Evolutionary conservation across 305 asterid species (phyloP).

Genomic region (Petunia hybrid): DNA sequence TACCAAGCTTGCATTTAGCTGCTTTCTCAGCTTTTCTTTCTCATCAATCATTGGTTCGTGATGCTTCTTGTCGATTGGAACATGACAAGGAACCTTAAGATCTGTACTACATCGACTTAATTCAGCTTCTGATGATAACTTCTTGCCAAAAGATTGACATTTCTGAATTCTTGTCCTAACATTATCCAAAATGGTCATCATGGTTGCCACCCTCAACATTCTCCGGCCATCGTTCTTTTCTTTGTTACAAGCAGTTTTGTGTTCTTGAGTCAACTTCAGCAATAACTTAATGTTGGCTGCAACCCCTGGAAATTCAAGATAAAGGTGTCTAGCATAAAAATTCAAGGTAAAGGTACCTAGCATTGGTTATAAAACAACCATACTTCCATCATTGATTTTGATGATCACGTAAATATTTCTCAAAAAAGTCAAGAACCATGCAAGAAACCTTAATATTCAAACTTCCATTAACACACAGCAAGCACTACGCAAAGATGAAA

Average conservation of each 20-base stretch:
- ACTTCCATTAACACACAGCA: neutral
- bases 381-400: conserved; percentile 1
- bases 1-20: conserved; percentile 60
- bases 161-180: conserved; percentile 67
- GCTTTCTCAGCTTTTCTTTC: conserved; percentile 60
- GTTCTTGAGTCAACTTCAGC: conserved; percentile 79
- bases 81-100: conserved; percentile 34
- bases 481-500: neutral
- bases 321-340: neutral
- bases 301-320: conserved; percentile 59
- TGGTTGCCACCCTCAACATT: conserved; percentile 93
- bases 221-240: conserved; percentile 71
- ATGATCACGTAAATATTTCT: neutral
- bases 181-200: conserved; percentile 84
- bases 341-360: neutral
- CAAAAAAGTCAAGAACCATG: neutral
- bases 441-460: conserved; percentile 7
- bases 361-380: neutral
- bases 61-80: conserved; percentile 47
- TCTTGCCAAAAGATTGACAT: conserved; percentile 74
- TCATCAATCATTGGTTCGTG: conserved; percentile 47
- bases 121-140: conserved; percentile 39
- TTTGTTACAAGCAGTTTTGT: conserved; percentile 70
- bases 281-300: conserved; percentile 80
- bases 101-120: conserved; percentile 50